These are phyloP conservation scores for Cladorrhinum samala DNA, from an alignment of 495 filamentous ascomycete species.

Conservation along the genomic window DNA sequence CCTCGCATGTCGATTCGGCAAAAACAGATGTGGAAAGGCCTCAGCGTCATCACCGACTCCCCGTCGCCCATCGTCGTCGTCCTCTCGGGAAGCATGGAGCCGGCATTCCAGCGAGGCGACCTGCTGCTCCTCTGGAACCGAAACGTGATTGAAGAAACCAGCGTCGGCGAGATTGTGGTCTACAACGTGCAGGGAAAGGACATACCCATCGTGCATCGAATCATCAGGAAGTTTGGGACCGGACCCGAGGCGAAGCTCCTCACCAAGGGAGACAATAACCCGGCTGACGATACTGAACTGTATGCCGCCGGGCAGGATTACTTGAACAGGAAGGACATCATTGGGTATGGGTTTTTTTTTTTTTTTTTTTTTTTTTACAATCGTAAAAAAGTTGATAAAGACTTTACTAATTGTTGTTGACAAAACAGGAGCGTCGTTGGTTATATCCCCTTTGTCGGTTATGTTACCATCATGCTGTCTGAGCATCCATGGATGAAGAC, in stretches of 20 bases:
- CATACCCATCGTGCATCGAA: conserved; percentile 88
- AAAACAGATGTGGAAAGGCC: conserved; percentile 77
- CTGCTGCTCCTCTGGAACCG: conserved; percentile 93
- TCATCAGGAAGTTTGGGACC: conserved; percentile 66
- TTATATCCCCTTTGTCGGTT: conserved; percentile 94
- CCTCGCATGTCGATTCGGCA: not conserved
- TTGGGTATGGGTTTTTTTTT: conserved; percentile 51
- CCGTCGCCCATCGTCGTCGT: conserved; percentile 95
- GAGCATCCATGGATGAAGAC: conserved; percentile 98
- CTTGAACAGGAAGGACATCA: conserved; percentile 80
- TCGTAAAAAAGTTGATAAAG: too few relatives aligned
- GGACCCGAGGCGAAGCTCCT: conserved; percentile 59
- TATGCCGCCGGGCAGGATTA: conserved; percentile 77
- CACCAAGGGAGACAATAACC: conserved; percentile 98
- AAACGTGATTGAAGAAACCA: conserved; percentile 57
- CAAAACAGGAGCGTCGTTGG: conserved; percentile 62
- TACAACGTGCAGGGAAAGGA: conserved; percentile 91
- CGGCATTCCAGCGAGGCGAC: conserved; percentile 93
- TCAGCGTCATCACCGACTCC: conserved; percentile 78
- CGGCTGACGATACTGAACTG: conserved; percentile 88
- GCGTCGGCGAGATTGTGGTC: conserved; percentile 85
- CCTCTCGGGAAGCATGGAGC: conserved; percentile 91
- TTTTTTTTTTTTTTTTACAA: too few relatives aligned
- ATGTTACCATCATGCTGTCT: conserved; percentile 93
- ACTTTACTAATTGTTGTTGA: conserved; percentile 4